These are phyloP conservation scores for Gyromitra esculenta DNA, from an alignment of 2,329 filamentous ascomycete species.

Conservation along the genomic window DNA sequence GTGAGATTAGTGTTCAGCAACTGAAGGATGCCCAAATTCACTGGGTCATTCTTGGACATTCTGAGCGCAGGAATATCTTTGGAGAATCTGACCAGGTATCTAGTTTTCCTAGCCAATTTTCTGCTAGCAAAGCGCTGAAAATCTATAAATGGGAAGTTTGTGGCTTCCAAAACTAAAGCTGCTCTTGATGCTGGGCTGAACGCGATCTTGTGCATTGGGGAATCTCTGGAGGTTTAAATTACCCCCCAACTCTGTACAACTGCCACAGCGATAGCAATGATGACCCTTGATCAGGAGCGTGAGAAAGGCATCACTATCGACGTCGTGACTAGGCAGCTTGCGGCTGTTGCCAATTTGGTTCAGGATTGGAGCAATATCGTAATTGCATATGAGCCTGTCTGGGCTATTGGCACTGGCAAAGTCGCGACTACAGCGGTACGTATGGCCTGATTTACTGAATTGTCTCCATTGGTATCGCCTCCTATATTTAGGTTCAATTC, in stretches of 20 bases:
- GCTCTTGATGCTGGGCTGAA: constrained; percentile 82
- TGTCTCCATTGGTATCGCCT: not conserved
- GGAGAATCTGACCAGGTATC: constrained; percentile 56
- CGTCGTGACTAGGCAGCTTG: constrained; percentile 85
- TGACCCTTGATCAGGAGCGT: constrained; percentile 69
- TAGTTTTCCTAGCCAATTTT: constrained; percentile 18
- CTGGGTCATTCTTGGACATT: constrained; percentile 94
- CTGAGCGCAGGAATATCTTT: constrained; percentile 80
- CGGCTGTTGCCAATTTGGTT: constrained; percentile 75
- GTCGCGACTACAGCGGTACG: constrained; percentile 49
- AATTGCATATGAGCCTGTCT: constrained; percentile 98
- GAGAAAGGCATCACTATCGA: constrained; percentile 72
- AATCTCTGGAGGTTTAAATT: constrained; percentile 74
- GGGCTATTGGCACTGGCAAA: constrained; percentile 71
- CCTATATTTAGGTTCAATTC: not conserved
- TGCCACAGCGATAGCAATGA: not conserved
- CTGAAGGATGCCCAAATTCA: constrained; percentile 81
- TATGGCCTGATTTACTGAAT: not conserved
- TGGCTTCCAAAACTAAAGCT: constrained; percentile 93
- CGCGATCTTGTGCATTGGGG: constrained; percentile 97
- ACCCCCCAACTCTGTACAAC: not conserved
- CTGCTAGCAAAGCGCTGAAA: constrained; percentile 7
- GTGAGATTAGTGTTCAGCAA: constrained; percentile 92
- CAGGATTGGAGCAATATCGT: constrained; percentile 94
- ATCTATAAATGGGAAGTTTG: constrained; percentile 63